Evolutionary conservation across 2,329 filamentous ascomycete genomes (phyloP), one percentile per base, ranked within the genome.

Genomic region (Pseudomassariella vexata): DNA sequence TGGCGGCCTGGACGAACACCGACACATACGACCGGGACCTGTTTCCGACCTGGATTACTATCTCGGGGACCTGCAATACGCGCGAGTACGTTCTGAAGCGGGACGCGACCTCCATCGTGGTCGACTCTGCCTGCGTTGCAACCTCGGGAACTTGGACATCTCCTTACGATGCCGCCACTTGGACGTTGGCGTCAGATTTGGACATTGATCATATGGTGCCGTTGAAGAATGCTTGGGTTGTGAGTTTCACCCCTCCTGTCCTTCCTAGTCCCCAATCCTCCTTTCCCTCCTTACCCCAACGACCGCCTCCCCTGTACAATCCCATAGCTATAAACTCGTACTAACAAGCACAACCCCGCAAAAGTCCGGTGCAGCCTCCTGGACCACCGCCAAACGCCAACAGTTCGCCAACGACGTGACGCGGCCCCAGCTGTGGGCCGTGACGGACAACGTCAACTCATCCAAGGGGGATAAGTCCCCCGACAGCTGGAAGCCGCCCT

Each of bases 201-300:
- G 84, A 90, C 45, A 90, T 92, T 38, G 86, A 92, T 55, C 86
- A 92, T 54, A 69, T 92, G 60, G 83, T 94, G 3, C 85, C 86
- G 1, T 56, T 94, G 39, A 80, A 81, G 52, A 86, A 89, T 49
- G 84, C 85, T 5, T 90, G 84, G 85, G 77, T 82, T 39, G 74
- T 79, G 44, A 48, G 66, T 21, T 18, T 19, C 17, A 6, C 3
- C 12, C 20, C 16, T 28, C 16, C 6, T 21, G 19, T 12, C 18
- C 23, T 18, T 23, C 6, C 19, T 22, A 6, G 15, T 17, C 10
- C 19, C 18, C 8, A 16, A 12, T 14, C 17, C 26, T 7, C 8
- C 9, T 7, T 9, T n/a, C n/a, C 9, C 14, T n/a, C 8, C 19
- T 7, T 6, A 29, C 5, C 19, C 19, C 9, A 17, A 15, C 12